These are phyloP conservation scores for Hylodesmum podocarpum DNA, from an alignment of 306 rosid species.

Conservation along the genomic window DNA sequence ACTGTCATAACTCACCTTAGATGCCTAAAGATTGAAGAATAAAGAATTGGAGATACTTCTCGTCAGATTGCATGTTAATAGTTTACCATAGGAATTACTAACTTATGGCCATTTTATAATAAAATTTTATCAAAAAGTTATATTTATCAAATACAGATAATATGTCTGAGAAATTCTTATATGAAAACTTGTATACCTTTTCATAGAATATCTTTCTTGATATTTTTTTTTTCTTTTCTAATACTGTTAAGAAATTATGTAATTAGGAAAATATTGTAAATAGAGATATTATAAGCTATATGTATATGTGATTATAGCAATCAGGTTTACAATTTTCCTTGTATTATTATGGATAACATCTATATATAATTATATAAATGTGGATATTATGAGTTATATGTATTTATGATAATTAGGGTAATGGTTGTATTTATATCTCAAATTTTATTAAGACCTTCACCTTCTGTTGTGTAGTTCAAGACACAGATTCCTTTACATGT, in stretches of 20 bases:
- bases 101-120: background rate
- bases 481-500: background rate
- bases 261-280: background rate
- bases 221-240: background rate
- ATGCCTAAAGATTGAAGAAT: slow-evolving; percentile 11
- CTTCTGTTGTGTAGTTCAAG: background rate
- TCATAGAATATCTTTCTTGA: background rate
- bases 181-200: background rate
- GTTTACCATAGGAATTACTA: slow-evolving; percentile 2
- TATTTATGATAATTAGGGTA: background rate
- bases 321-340: background rate
- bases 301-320: background rate
- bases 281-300: background rate
- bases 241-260: background rate
- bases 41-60: background rate
- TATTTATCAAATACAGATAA: background rate
- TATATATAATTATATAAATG: too few relatives aligned
- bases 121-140: background rate
- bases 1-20: background rate
- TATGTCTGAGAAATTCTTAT: background rate
- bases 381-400: background rate
- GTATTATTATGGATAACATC: background rate
- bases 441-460: background rate
- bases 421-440: background rate
- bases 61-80: background rate